Evolutionary conservation across 352 stramenopile genomes (phyloP).

Genomic region (Sclerospora graminicola): DNA sequence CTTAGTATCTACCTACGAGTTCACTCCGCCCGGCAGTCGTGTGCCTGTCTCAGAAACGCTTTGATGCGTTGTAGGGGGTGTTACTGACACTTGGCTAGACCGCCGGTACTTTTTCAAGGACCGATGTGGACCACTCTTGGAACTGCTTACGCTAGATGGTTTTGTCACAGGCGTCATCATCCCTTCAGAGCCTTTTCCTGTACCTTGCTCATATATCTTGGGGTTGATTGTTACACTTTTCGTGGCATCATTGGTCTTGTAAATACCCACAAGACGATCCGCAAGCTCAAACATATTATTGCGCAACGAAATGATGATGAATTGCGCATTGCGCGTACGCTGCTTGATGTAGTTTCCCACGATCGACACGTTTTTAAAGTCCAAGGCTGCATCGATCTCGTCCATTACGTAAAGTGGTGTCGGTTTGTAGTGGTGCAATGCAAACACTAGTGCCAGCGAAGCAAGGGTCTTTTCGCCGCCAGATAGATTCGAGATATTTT

Average conservation of each 20-base stretch:
- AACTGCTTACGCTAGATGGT: constrained; percentile 15
- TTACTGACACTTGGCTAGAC: constrained; percentile 20
- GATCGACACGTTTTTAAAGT: constrained; percentile 99
- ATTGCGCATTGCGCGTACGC: constrained; percentile 98
- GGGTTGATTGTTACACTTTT: constrained; percentile 99
- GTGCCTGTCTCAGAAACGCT: constrained; percentile 7
- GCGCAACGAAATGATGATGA: constrained; percentile 99
- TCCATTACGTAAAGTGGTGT: constrained; percentile 99
- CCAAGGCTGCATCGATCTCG: constrained; percentile 89
- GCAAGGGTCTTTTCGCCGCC: constrained; percentile 98
- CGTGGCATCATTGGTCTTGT: constrained; percentile 99
- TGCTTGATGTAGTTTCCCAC: constrained; percentile 99
- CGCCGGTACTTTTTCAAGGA: constrained; percentile 24
- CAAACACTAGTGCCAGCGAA: constrained; percentile 98
- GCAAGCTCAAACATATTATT: constrained; percentile 99
- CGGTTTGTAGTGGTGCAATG: constrained; percentile 99
- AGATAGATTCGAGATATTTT: constrained; percentile 99
- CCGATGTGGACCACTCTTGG: constrained; percentile 11
- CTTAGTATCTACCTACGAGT: constrained; percentile 23
- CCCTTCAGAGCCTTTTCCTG: constrained; percentile 3
- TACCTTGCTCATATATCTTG: constrained; percentile 65
- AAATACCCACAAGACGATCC: constrained; percentile 98
- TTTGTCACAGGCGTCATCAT: constrained; percentile 13
- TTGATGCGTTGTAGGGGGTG: constrained; percentile 15
- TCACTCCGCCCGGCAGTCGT: constrained; percentile 34